Evolutionary conservation across 208 protist genomes (phyloP).

Genomic region (Trypanosoma theileri): DNA sequence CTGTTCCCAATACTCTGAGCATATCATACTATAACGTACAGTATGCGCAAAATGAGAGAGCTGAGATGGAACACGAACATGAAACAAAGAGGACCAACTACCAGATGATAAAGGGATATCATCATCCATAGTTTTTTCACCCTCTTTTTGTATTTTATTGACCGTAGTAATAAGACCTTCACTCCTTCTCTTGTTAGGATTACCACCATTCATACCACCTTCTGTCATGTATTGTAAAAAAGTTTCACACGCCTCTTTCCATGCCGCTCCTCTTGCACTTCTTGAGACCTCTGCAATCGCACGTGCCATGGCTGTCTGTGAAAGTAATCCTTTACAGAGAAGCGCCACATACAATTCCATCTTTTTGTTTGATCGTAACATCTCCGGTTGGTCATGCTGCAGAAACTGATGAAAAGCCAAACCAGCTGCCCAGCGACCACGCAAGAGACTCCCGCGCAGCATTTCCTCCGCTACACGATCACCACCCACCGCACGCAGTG

Average conservation of each 20-base stretch:
- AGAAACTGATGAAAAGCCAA: slow-evolving; percentile 63
- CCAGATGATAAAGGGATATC: no score
- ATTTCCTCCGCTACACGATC: slow-evolving; percentile 46
- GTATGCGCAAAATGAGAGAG: slow-evolving; percentile 51
- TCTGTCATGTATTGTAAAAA: slow-evolving; percentile 46
- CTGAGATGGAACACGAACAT: slow-evolving; percentile 29
- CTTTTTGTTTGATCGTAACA: slow-evolving; percentile 37
- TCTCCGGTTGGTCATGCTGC: slow-evolving; percentile 43
- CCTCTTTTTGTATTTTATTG: no score
- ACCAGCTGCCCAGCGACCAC: slow-evolving; percentile 60
- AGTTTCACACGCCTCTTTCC: slow-evolving; percentile 42
- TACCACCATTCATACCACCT: not conserved
- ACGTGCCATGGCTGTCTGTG: slow-evolving; percentile 39
- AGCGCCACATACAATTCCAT: slow-evolving; percentile 46
- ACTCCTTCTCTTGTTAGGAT: not conserved
- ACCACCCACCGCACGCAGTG: slow-evolving; percentile 37
- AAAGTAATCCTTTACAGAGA: slow-evolving; percentile 50
- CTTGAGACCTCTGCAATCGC: slow-evolving; percentile 44
- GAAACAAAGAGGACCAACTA: slow-evolving; percentile 29
- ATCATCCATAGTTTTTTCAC: no score
- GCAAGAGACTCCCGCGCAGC: slow-evolving; percentile 40
- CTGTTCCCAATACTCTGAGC: slow-evolving; percentile 33
- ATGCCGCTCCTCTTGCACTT: slow-evolving; percentile 40
- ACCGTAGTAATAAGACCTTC: not conserved
- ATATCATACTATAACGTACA: slow-evolving; percentile 61